A percentile compares a stretch with the other conserved stretches of the same genome.
phyloP scores from a whole-genome alignment of 805 yeast species.

The Starmera dryadoides region DNA sequence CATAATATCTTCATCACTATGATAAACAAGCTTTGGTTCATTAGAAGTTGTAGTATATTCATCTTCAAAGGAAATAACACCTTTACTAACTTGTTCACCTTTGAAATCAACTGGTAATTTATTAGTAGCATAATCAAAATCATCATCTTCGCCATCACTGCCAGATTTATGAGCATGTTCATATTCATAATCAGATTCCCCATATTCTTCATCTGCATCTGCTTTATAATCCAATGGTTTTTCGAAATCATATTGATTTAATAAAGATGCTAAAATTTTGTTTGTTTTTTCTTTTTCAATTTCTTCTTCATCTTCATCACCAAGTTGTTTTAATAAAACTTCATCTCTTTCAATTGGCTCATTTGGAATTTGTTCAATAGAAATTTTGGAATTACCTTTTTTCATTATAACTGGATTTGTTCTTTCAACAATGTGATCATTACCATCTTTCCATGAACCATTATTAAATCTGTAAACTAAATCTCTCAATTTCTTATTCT shows the following conservation, averaged over 20 bases:
- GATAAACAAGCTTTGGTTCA: background rate
- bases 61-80: conserved; percentile 14
- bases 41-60: conserved; percentile 12
- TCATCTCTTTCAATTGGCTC: conserved; percentile 9
- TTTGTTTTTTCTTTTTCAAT: conserved; percentile 38
- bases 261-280: conserved; percentile 39
- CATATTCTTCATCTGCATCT: conserved; percentile 31
- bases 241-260: conserved; percentile 45
- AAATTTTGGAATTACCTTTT: conserved; percentile 10
- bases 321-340: conserved; percentile 14
- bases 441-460: conserved; percentile 75
- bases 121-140: conserved; percentile 26
- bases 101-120: conserved; percentile 20
- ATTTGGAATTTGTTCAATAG: conserved; percentile 8
- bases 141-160: conserved; percentile 27
- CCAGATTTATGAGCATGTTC: conserved; percentile 27
- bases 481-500: conserved; percentile 52
- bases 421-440: conserved; percentile 71
- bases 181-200: conserved; percentile 38
- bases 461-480: conserved; percentile 55
- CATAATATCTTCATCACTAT: conserved; percentile 8
- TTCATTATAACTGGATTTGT: conserved; percentile 6
- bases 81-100: conserved; percentile 17
- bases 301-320: conserved; percentile 27
- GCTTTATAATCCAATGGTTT: conserved; percentile 37